A percentile compares a stretch with the other conserved stretches of the same genome.
Evolutionary conservation across 805 yeast genomes (phyloP).

Genomic region (Ogataea minuta): DNA sequence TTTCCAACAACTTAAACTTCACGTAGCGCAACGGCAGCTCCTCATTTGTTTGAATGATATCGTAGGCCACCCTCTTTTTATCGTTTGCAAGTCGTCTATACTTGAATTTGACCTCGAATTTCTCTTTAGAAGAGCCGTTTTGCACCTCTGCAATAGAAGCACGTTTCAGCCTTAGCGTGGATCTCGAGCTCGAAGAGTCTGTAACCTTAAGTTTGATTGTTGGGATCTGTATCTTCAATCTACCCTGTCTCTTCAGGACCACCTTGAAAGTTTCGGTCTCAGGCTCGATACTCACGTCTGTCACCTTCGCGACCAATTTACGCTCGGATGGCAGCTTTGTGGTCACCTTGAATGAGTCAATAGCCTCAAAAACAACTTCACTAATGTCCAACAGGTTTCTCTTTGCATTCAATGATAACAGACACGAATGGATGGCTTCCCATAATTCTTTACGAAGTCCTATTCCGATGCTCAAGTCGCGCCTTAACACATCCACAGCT

Average conservation of each 20-base stretch:
- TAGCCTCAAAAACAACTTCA: constrained; percentile 61
- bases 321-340: constrained; percentile 68
- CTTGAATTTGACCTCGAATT: constrained; percentile 20
- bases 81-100: constrained; percentile 8
- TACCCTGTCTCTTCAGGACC: constrained; percentile 54
- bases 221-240: constrained; percentile 51
- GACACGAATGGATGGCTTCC: constrained; percentile 63
- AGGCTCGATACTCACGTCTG: constrained; percentile 22
- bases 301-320: constrained; percentile 57
- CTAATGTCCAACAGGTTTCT: constrained; percentile 63
- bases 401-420: constrained; percentile 56
- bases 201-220: constrained; percentile 28
- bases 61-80: constrained; percentile 20
- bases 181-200: constrained; percentile 10
- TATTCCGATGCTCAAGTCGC: constrained; percentile 53
- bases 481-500: constrained; percentile 59
- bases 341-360: constrained; percentile 57
- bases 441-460: constrained; percentile 64
- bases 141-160: constrained; percentile 4
- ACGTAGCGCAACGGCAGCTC: constrained; percentile 37
- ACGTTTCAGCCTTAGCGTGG: constrained; percentile 20
- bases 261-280: constrained; percentile 44
- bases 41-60: constrained; percentile 20
- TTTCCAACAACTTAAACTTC: constrained; percentile 27
- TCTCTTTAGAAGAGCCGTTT: constrained; percentile 5